phyloP scores from a whole-genome alignment of 2,329 filamentous ascomycete species.

The Colletotrichum orbiculare region DNA sequence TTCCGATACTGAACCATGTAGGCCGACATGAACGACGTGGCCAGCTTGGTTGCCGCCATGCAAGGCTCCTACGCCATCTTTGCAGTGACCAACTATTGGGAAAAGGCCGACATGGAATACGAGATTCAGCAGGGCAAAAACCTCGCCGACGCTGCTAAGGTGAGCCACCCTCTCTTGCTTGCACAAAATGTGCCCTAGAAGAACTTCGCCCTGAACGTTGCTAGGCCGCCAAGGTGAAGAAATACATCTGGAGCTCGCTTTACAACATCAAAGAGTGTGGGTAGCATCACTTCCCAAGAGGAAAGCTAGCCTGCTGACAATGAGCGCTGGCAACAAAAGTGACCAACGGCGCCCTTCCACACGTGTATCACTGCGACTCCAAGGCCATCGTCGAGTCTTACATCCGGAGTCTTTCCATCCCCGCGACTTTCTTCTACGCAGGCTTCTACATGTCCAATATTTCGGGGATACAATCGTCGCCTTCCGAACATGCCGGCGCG shows the following conservation, averaged over 20 bases:
- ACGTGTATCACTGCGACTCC: slow-evolving; percentile 63
- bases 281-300: not conserved
- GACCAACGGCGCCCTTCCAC: slow-evolving; percentile 49
- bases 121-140: slow-evolving; percentile 51
- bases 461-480: no score
- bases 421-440: slow-evolving; percentile 61
- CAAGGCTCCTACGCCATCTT: slow-evolving; percentile 56
- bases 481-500: no score
- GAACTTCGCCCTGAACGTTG: no score
- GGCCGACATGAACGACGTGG: not conserved
- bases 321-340: slow-evolving; percentile 30
- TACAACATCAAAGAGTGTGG: not conserved
- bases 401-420: slow-evolving; percentile 60
- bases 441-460: slow-evolving; percentile 68
- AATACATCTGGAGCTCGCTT: not conserved
- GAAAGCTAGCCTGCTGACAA: not conserved
- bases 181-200: no score
- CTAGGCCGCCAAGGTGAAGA: no score
- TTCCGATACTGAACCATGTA: not conserved
- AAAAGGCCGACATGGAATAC: slow-evolving; percentile 46
- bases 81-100: slow-evolving; percentile 53
- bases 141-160: not conserved
- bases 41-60: slow-evolving; percentile 42
- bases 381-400: slow-evolving; percentile 69
- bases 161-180: not conserved